A percentile compares a stretch with the other conserved stretches of the same genome.
Conservation (phyloP, 2,329 filamentous ascomycete genomes). For the Metarhizium anisopliae region DNA sequence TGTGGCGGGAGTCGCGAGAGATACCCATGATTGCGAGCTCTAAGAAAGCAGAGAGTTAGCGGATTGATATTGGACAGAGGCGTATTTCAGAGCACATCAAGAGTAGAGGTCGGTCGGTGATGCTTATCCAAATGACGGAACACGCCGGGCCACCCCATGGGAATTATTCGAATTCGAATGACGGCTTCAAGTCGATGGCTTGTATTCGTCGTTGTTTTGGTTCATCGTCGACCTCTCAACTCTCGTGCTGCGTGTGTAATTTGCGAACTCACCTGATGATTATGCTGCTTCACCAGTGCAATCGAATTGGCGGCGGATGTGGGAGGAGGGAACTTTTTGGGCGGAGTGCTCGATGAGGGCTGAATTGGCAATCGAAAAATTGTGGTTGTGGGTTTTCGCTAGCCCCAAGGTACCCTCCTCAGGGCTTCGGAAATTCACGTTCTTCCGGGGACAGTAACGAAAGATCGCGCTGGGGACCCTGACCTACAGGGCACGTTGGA, state of each 20-base stretch:
- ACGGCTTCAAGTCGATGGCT: neutral
- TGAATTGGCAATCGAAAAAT: conserved; percentile 23
- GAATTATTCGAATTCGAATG: neutral
- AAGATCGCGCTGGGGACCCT: neutral
- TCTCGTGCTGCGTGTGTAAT: neutral
- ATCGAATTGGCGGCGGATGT: conserved; percentile 33
- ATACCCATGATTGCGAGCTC: conserved; percentile 93
- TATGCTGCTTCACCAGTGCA: conserved; percentile 37
- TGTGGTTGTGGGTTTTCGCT: conserved; percentile 32
- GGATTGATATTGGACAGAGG: neutral
- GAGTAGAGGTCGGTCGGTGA: neutral
- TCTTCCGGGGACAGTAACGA: conserved; percentile 9
- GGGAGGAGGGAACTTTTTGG: conserved; percentile 28
- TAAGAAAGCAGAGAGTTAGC: conserved; percentile 23
- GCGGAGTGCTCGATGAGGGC: conserved; percentile 20
- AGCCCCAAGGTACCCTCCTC: conserved; percentile 19
- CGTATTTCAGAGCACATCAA: neutral
- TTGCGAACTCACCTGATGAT: conserved; percentile 37
- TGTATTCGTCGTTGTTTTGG: neutral
- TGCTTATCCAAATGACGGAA: neutral
- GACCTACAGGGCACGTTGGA: neutral
- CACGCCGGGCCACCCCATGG: no score
- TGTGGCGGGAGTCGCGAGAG: conserved; percentile 99
- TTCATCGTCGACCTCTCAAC: neutral
- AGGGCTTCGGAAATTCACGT: conserved; percentile 18